These are phyloP conservation scores for Spongospora subterranea DNA, from an alignment of 208 protist species.

Conservation along the genomic window DNA sequence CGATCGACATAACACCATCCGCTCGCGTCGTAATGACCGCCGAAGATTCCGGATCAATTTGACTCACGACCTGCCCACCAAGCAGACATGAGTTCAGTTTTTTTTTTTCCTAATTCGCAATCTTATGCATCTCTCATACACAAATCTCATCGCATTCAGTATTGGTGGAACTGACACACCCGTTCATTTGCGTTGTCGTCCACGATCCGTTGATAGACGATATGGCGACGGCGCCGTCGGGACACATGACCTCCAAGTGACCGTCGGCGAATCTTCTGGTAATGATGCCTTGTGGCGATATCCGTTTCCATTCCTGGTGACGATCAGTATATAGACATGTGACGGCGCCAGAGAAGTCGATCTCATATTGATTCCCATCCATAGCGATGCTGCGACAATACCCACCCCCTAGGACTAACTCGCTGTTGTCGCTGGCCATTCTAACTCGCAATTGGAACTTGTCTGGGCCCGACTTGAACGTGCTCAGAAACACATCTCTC, in stretches of 20 bases:
- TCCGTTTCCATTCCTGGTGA: neutral
- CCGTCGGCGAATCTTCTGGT: neutral
- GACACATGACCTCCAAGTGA: neutral
- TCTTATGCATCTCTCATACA: neutral
- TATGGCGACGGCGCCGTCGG: neutral
- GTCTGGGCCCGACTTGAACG: neutral
- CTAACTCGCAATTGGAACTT: neutral
- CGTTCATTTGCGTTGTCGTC: neutral
- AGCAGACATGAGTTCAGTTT: too few species aligned
- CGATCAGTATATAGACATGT: neutral
- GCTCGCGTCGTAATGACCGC: neutral
- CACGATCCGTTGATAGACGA: neutral
- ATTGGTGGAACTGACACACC: neutral
- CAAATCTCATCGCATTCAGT: neutral
- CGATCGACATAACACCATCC: conserved; percentile 46
- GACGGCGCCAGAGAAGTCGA: neutral
- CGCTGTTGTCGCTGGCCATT: neutral
- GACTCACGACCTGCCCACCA: neutral
- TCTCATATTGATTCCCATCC: neutral
- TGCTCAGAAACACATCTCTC: neutral
- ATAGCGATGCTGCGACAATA: neutral
- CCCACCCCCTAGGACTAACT: neutral
- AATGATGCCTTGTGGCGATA: neutral
- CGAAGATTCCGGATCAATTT: neutral
- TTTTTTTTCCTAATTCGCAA: neutral